Percentiles rank a stretch among this genome's conserved stretches.
Evolutionary conservation across 2,329 filamentous ascomycete species (phyloP).

Genomic region (Pseudogymnoascus sp.): DNA sequence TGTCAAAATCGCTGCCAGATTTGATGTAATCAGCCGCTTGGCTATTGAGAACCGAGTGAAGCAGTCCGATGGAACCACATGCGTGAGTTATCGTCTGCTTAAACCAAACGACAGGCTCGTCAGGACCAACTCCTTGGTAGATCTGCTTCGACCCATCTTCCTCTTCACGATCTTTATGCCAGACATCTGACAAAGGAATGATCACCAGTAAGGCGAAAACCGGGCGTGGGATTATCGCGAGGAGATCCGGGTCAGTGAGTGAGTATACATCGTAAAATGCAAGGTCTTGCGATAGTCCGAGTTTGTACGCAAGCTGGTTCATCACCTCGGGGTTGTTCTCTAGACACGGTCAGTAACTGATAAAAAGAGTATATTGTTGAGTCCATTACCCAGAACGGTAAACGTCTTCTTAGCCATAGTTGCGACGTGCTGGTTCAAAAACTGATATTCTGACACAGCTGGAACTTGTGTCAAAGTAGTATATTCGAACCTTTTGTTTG

Average conservation of each 20-base stretch:
- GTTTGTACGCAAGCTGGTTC: conserved; percentile 69
- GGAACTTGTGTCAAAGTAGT: not conserved
- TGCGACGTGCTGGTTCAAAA: not conserved
- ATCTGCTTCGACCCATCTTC: conserved; percentile 60
- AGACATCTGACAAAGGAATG: conserved; percentile 73
- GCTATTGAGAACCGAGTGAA: conserved; percentile 79
- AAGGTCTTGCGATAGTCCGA: conserved; percentile 72
- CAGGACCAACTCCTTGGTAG: conserved; percentile 59
- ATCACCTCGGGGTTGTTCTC: conserved; percentile 74
- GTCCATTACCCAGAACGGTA: not conserved
- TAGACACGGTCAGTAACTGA: conserved; percentile 11
- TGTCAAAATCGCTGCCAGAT: conserved; percentile 37
- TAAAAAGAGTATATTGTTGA: not conserved
- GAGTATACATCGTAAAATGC: conserved; percentile 87
- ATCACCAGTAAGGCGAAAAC: conserved; percentile 84
- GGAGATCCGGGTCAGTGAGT: conserved; percentile 74
- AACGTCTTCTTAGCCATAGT: not conserved
- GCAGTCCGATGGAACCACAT: conserved; percentile 79
- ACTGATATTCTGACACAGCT: not conserved
- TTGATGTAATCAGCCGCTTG: conserved; percentile 39
- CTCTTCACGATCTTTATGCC: conserved; percentile 65
- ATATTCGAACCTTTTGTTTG: not conserved
- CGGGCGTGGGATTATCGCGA: conserved; percentile 81
- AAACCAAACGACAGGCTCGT: conserved; percentile 84
- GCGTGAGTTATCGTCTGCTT: conserved; percentile 91